Percentiles rank a stretch among this genome's conserved stretches.
These are phyloP conservation scores for Pulicaria dysenterica DNA, from an alignment of 129 eudicot species.

Conservation along the genomic window DNA sequence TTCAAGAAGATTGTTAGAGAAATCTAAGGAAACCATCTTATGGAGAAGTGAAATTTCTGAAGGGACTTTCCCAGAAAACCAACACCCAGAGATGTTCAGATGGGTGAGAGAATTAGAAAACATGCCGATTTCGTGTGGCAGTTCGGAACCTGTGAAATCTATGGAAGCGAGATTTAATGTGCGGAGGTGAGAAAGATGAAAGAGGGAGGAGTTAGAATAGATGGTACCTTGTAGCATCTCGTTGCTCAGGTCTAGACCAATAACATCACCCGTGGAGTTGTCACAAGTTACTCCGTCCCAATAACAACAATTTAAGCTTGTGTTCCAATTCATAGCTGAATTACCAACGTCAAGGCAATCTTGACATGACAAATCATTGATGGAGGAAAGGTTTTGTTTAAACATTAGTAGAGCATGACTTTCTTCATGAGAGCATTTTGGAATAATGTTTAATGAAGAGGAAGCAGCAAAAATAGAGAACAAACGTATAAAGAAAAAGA, in stretches of 20 bases:
- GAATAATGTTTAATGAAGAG: not conserved
- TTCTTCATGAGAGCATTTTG: not conserved
- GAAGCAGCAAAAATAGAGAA: too few relatives aligned
- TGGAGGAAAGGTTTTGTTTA: not conserved
- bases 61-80: constrained; percentile 24
- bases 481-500: too few relatives aligned
- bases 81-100: constrained; percentile 25
- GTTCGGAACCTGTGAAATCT: not conserved
- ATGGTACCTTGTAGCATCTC: constrained; percentile 33
- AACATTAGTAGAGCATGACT: not conserved
- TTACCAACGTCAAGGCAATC: not conserved
- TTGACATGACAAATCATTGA: not conserved
- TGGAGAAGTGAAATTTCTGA: constrained; percentile 11
- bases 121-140: constrained; percentile 13
- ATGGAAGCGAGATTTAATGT: constrained; percentile 29
- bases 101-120: constrained; percentile 18
- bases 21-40: constrained; percentile 24
- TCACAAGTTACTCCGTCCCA: constrained; percentile 40
- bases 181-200: constrained; percentile 28
- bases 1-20: too few relatives aligned
- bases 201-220: constrained; percentile 30
- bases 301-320: constrained; percentile 20
- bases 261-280: constrained; percentile 25
- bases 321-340: constrained; percentile 28
- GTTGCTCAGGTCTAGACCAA: constrained; percentile 34